These are phyloP conservation scores for Candida schatavii DNA, from an alignment of 805 yeast species.

Conservation along the genomic window DNA sequence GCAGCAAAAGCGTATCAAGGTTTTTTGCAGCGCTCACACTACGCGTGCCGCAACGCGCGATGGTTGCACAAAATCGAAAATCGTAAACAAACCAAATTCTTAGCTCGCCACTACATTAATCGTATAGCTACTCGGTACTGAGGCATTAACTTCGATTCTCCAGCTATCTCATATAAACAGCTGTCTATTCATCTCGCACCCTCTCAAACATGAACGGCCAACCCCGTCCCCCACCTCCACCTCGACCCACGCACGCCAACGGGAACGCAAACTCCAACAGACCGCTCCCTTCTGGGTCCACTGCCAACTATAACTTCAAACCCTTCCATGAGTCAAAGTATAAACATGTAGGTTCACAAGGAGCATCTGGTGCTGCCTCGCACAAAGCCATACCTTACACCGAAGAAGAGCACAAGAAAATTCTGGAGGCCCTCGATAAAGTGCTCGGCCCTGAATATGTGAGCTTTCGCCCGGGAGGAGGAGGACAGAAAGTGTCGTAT, in stretches of 20 bases:
- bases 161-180: too few relatives aligned
- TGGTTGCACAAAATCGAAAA: slow-evolving; percentile 1
- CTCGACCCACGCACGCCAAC: not conserved
- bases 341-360: slow-evolving; percentile 2
- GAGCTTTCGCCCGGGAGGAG: slow-evolving; percentile 73
- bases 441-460: slow-evolving; percentile 75
- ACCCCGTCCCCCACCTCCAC: too few relatives aligned
- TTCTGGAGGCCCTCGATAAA: slow-evolving; percentile 31
- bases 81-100: not conserved
- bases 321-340: slow-evolving; percentile 4
- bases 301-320: slow-evolving; percentile 1
- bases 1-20: too few relatives aligned
- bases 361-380: not conserved
- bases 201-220: too few relatives aligned
- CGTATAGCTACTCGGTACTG: not conserved
- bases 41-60: not conserved
- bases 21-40: too few relatives aligned
- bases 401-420: slow-evolving; percentile 30
- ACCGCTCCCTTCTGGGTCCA: not conserved
- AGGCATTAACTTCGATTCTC: not conserved
- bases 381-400: slow-evolving; percentile 27
- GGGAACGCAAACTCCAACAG: not conserved
- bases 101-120: not conserved
- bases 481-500: slow-evolving; percentile 65
- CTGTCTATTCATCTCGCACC: too few relatives aligned